Evolutionary conservation across 306 rosid species (phyloP), one percentile per base, ranked within the genome.

Genomic region (Prunus persica): DNA sequence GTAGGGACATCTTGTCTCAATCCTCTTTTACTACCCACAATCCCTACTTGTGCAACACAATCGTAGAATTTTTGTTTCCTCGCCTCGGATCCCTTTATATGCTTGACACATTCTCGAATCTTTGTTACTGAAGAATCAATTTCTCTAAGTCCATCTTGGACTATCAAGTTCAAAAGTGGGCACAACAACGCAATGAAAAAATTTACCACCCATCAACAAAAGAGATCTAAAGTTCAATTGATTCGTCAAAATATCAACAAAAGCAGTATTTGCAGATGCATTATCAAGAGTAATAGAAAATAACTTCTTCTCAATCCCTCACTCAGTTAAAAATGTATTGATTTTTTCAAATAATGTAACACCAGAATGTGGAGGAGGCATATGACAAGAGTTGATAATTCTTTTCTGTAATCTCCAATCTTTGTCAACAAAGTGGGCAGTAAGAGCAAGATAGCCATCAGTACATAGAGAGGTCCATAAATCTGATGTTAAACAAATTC

Each of bases 241-340:
- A 24, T 18, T 60, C 9, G 0, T 74, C 62, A 61, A 61, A 5
- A 22, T 60, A 2, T 38, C 6, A 45, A 73, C 47, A 73, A 27
- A 73, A 1, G 6, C 4, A 73, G 43, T 51, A 73, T 73, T 45
- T 0, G 25, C 8, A 1, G 12, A 73, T 25, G 68, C 43, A 73
- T 73, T 73, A 24, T 73, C 38, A 6, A 73, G 43, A 11, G 68
- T 58, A 6, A 58, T 3, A 2, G n/a, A 73, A 73, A 73, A 45
- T 2, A 75, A 11, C n/a, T 27, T 73, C 3, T 46, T 46, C 25
- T 43, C 69, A 2, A 73, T 73, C 2, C 41, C 68, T 47, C 18
- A 57, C 65, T 57, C 22, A 56, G n/a, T 22, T 11, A 72, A 0
- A 10, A 72, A 13, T 5, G 7, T 11, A 57, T 13, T 15, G 0